Base-by-base conservation (phyloP, 306 rosid species). In the Leucaena leucocephala region DNA sequence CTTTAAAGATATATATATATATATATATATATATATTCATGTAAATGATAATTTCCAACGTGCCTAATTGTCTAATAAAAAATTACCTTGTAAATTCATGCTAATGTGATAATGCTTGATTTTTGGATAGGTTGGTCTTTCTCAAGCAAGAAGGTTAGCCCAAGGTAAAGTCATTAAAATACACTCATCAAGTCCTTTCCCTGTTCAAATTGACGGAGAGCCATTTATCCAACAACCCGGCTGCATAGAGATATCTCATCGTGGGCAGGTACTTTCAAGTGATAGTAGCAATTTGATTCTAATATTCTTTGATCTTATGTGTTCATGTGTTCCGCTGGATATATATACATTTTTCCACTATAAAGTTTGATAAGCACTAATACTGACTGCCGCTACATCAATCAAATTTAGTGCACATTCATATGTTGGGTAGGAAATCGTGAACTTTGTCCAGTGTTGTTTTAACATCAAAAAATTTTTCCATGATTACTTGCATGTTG, bases 161-260 rank as follows among this genome's bases (percentile, higher is more conserved):
- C 96, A 91, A 78, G 96, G 96, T 69, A 86, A 85, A 68, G 87
- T 86, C 76, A 79, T 91, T 74, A 86, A 83, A 83, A 86, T 91
- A 80, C 93, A 91, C 67, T 80, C 86, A 74, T 91, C 93, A 45
- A 83, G 91, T 83, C 85, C 96, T 75, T 91, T 91, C 84, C 96
- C 96, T 4, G 96, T 91, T 82, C 96, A 91, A 87, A 91, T 91
- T 52, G 96, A 91, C 8, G 96, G 96, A 42, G 96, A 91, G 77
- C 96, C 96, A 62, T 91, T 86, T 80, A 91, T 91, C 82, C 83
- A 87, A 40, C 87, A 80, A 57, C 86, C 89, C 45, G 89, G 89
- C 46, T 80, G 84, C 85, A 65, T 91, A 57, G 93, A 91, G 80
- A 86, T 91, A 82, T 83, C 86, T 59, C 88, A 89, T 86, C 91